These are phyloP conservation scores for Rhododendron simsii DNA, from an alignment of 148 eudicot genomes.

Conservation along the genomic window DNA sequence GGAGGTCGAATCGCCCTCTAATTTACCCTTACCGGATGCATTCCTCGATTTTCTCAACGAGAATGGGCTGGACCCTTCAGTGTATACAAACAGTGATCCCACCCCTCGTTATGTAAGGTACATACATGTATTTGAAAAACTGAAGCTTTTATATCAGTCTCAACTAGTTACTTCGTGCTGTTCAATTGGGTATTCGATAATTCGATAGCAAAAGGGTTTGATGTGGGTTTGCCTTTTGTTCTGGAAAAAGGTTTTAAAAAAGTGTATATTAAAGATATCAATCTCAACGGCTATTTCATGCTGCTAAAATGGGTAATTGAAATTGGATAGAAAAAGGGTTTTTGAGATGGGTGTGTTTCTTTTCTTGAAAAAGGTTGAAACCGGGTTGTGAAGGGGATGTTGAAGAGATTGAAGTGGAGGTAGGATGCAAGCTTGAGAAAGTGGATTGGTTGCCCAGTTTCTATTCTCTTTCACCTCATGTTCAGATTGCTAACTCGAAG, in stretches of 20 bases:
- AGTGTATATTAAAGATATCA: not conserved
- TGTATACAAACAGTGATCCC: slow-evolving; percentile 43
- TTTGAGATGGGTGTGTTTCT: not conserved
- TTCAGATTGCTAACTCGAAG: slow-evolving; percentile 71
- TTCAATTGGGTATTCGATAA: not conserved
- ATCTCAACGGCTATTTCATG: not conserved
- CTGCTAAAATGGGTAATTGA: not conserved
- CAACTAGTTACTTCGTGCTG: not conserved
- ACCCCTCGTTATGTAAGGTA: slow-evolving; percentile 83
- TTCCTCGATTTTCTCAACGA: slow-evolving; percentile 67
- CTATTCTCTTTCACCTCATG: slow-evolving; percentile 62
- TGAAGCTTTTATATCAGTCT: not conserved
- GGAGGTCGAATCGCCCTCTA: slow-evolving; percentile 21
- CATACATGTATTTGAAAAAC: slow-evolving; percentile 8
- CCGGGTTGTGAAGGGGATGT: slow-evolving; percentile 57
- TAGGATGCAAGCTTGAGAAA: slow-evolving; percentile 47
- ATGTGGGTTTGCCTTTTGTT: not conserved
- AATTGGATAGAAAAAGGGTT: not conserved
- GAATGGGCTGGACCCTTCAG: slow-evolving; percentile 67
- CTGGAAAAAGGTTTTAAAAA: slow-evolving; percentile 50
- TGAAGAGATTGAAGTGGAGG: slow-evolving; percentile 65
- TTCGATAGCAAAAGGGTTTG: not conserved
- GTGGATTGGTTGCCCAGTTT: slow-evolving; percentile 72
- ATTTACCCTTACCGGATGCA: slow-evolving; percentile 59
- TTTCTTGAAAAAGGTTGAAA: slow-evolving; percentile 49